Percentiles rank a stretch among this genome's conserved stretches.
phyloP scores from a whole-genome alignment of 2,329 filamentous ascomycete genomes.

The Aspergillus amoenus region DNA sequence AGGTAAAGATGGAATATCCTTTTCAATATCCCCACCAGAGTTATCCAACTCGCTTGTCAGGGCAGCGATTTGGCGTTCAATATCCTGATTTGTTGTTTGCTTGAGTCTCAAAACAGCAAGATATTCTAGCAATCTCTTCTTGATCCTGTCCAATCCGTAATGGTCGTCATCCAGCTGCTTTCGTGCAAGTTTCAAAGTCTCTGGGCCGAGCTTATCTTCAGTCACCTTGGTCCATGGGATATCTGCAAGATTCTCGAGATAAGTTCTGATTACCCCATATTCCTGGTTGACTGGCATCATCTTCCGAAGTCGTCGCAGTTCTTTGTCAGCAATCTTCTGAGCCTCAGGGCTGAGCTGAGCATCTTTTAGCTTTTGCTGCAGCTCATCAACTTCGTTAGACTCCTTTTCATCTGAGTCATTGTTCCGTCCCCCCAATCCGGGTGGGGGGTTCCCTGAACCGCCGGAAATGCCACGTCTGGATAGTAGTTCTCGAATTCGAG shows the following conservation, averaged over 20 bases:
- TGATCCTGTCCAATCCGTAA: slow-evolving; percentile 94
- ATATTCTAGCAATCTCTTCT: slow-evolving; percentile 93
- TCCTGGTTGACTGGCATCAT: slow-evolving; percentile 97
- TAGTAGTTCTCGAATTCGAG: slow-evolving; percentile 46
- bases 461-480: slow-evolving; percentile 45
- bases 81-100: slow-evolving; percentile 79
- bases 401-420: slow-evolving; percentile 71
- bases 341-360: slow-evolving; percentile 82
- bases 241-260: slow-evolving; percentile 88
- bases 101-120: slow-evolving; percentile 94
- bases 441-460: slow-evolving; percentile 41
- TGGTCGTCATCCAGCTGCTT: slow-evolving; percentile 95
- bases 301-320: slow-evolving; percentile 83
- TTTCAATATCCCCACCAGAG: slow-evolving; percentile 49
- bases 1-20: slow-evolving; percentile 55
- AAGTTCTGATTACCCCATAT: slow-evolving; percentile 89
- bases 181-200: slow-evolving; percentile 74
- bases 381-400: slow-evolving; percentile 82
- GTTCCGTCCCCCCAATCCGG: slow-evolving; percentile 47
- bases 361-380: slow-evolving; percentile 81
- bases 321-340: slow-evolving; percentile 84
- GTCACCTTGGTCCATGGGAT: slow-evolving; percentile 88
- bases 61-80: slow-evolving; percentile 71
- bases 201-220: slow-evolving; percentile 78
- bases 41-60: slow-evolving; percentile 49